Evolutionary conservation across 441 rosid species (phyloP), one percentile per base, ranked within the genome.

Genomic region (Erysimum cheiri): DNA sequence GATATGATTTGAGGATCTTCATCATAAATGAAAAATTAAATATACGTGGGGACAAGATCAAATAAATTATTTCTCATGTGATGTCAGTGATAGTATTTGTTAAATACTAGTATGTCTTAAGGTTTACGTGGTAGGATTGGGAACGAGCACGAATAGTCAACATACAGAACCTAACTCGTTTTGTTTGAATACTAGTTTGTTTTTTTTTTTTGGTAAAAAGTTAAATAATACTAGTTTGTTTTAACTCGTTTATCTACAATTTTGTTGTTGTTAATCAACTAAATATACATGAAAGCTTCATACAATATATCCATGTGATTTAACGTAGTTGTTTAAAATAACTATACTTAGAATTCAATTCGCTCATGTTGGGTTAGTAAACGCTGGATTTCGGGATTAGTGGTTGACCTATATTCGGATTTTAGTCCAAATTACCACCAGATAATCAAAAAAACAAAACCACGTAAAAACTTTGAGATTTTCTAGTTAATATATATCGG

Each of bases 111-210:
- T 19, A 50, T 31, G 26, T 32, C 17, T 19, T 22, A 70, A 70
- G 19, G 68, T 52, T 40, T 70, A 61, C 74, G 74, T 61, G 68
- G 19, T 70, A 32, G 15, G 36, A 40, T 60, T 61, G 59, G 15
- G 55, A 44, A 70, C 68, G 32, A 59, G 19, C 52, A 57, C 19
- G 57, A 69, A 59, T 70, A 60, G 67, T 70, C 74, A 70, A 70
- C 67, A 33, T 39, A 15, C 29, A 41, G 36, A 52, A 62, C 69
- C 47, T 32, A 52, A 61, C 75, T 70, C 53, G 17, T 52, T 60
- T 60, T 49, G 26, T 55, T n/a, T n/a, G n/a, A n/a, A n/a, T n/a
- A n/a, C n/a, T n/a, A n/a, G n/a, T n/a, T n/a, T n/a, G n/a, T n/a
- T n/a, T n/a, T n/a, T n/a, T n/a, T n/a, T n/a, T n/a, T n/a, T n/a